Conservation (phyloP, 768 basidiomycete species). For the Serendipita indica region DNA sequence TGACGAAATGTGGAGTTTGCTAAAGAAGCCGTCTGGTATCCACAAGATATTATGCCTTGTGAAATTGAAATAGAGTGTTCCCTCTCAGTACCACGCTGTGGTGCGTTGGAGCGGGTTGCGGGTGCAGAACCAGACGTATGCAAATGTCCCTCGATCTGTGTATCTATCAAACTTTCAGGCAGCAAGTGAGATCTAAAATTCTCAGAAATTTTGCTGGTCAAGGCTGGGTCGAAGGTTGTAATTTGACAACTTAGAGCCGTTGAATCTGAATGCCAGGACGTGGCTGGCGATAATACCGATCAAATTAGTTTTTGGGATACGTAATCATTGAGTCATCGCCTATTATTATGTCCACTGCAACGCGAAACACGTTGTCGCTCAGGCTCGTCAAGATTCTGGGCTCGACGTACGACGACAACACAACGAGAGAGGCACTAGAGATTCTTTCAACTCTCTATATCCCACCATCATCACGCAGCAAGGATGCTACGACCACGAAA, state of each 20-base stretch:
- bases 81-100: too few relatives aligned
- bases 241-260: background rate
- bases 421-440: constrained; percentile 63
- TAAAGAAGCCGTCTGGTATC: too few relatives aligned
- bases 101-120: too few relatives aligned
- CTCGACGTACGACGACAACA: constrained; percentile 60
- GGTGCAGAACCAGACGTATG: too few relatives aligned
- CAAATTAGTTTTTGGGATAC: background rate
- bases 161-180: too few relatives aligned
- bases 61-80: too few relatives aligned
- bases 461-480: constrained; percentile 15
- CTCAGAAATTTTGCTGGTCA: too few relatives aligned
- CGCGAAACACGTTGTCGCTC: constrained; percentile 51
- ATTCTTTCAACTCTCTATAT: constrained; percentile 72
- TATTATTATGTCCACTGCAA: background rate
- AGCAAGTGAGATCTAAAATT: too few relatives aligned
- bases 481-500: constrained; percentile 16
- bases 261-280: background rate
- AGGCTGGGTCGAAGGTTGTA: background rate
- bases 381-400: constrained; percentile 84
- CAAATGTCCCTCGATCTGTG: too few relatives aligned
- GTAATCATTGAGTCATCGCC: background rate
- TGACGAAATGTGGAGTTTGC: too few relatives aligned
- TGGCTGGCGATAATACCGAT: background rate
- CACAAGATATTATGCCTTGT: too few relatives aligned